Evolutionary conservation across 2,329 filamentous ascomycete species (phyloP).

Genomic region (Cercospora canescens): DNA sequence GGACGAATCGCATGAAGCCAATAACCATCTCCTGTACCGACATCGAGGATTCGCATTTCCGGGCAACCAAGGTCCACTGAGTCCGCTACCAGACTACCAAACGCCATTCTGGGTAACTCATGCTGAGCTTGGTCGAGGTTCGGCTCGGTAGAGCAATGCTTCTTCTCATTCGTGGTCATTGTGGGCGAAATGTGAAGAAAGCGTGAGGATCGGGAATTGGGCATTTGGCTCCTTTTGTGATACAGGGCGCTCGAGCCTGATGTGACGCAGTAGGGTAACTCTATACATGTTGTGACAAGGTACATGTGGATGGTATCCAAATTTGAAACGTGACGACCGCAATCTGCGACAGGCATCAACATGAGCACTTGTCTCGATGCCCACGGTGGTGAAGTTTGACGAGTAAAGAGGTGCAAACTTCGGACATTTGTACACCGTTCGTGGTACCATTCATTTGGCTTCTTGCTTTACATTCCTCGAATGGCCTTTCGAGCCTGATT

Average conservation of each 20-base stretch:
- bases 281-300: neutral
- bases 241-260: neutral
- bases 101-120: conserved; percentile 5
- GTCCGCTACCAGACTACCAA: neutral
- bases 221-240: neutral
- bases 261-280: neutral
- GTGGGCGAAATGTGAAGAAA: neutral
- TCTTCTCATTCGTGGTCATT: neutral
- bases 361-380: neutral
- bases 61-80: neutral
- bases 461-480: neutral
- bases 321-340: neutral
- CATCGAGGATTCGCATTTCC: conserved; percentile 7
- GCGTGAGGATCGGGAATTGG: too few relatives aligned
- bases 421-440: neutral
- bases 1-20: conserved; percentile 13
- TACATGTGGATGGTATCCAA: neutral
- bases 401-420: neutral
- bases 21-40: conserved; percentile 9
- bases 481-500: neutral
- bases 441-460: neutral
- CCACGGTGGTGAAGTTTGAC: neutral
- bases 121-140: neutral
- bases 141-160: neutral
- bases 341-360: neutral